A percentile compares a stretch with the other conserved stretches of the same genome.
Conservation (phyloP, 768 basidiomycete genomes). For the Tricholoma terreum region DNA sequence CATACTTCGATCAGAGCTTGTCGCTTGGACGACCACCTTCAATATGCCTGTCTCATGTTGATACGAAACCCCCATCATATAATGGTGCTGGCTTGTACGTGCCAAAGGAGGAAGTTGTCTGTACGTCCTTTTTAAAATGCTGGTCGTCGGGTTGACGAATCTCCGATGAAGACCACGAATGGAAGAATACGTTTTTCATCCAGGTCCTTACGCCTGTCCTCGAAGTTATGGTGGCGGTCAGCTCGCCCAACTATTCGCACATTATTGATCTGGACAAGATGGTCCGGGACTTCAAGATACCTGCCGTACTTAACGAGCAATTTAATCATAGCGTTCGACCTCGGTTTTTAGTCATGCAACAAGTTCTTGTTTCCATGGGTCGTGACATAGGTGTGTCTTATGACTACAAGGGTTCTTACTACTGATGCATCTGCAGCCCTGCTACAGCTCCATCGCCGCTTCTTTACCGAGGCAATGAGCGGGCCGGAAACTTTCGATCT, state of each 20-base stretch:
- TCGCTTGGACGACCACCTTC: conserved; percentile 73
- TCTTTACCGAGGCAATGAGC: conserved; percentile 65
- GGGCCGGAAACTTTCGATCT: conserved; percentile 51
- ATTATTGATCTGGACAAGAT: conserved; percentile 52
- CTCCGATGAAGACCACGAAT: conserved; percentile 60
- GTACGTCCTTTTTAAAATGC: conserved; percentile 31
- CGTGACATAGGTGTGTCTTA: conserved; percentile 55
- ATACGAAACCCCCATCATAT: conserved; percentile 53
- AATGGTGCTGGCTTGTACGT: conserved; percentile 45
- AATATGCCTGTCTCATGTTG: conserved; percentile 61
- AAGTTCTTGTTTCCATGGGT: conserved; percentile 56
- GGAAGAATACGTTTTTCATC: conserved; percentile 66
- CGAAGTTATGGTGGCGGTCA: conserved; percentile 52
- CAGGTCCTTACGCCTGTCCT: conserved; percentile 62
- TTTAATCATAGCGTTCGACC: conserved; percentile 35
- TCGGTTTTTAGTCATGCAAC: conserved; percentile 62
- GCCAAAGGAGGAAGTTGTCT: conserved; percentile 47
- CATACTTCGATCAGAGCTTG: conserved; percentile 44
- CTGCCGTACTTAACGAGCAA: conserved; percentile 46
- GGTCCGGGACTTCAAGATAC: conserved; percentile 55
- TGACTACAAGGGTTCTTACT: neutral
- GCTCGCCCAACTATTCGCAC: conserved; percentile 47
- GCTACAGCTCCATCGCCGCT: conserved; percentile 64
- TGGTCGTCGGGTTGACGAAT: neutral
- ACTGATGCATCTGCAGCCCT: conserved; percentile 41